A percentile compares a stretch with the other conserved stretches of the same genome.
Evolutionary conservation across 768 basidiomycete genomes (phyloP).

Genomic region (Pisolithus tinctorius): DNA sequence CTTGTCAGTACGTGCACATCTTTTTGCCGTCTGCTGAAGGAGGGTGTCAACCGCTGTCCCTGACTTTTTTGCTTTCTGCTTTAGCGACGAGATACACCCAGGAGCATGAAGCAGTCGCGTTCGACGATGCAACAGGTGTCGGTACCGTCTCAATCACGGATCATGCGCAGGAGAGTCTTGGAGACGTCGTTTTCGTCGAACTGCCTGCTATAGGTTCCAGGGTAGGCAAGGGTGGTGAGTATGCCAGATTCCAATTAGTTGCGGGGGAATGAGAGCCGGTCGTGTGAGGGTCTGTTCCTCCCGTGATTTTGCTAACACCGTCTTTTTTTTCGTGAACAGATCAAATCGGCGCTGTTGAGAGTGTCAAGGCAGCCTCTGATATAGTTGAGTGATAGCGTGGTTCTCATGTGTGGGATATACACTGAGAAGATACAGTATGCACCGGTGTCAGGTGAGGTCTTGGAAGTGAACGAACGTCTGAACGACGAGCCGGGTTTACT

Average conservation of each 20-base stretch:
- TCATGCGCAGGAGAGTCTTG: conserved; percentile 85
- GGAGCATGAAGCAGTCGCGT: conserved; percentile 83
- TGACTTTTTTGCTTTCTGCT: background rate
- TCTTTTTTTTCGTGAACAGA: conserved; percentile 38
- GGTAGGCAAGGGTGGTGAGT: conserved; percentile 71
- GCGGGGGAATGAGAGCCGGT: background rate
- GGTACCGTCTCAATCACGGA: conserved; percentile 85
- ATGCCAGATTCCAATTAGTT: background rate
- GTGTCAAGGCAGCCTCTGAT: conserved; percentile 94
- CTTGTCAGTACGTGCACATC: conserved; percentile 4
- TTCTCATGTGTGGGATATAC: background rate
- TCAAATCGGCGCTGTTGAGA: conserved; percentile 87
- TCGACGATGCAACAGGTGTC: conserved; percentile 68
- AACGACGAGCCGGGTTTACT: conserved; percentile 66
- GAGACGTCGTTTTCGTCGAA: conserved; percentile 97
- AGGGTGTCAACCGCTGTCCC: background rate
- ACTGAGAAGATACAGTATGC: conserved; percentile 57
- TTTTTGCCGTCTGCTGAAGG: background rate
- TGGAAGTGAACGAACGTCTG: conserved; percentile 72
- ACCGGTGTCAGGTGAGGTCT: conserved; percentile 80
- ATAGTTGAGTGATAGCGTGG: conserved; percentile 49
- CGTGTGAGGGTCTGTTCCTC: background rate
- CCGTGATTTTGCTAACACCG: background rate
- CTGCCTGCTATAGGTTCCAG: conserved; percentile 60
- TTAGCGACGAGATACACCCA: conserved; percentile 73